phyloP scores from a whole-genome alignment of 495 filamentous ascomycete species.

The Neurospora tetrasperma region DNA sequence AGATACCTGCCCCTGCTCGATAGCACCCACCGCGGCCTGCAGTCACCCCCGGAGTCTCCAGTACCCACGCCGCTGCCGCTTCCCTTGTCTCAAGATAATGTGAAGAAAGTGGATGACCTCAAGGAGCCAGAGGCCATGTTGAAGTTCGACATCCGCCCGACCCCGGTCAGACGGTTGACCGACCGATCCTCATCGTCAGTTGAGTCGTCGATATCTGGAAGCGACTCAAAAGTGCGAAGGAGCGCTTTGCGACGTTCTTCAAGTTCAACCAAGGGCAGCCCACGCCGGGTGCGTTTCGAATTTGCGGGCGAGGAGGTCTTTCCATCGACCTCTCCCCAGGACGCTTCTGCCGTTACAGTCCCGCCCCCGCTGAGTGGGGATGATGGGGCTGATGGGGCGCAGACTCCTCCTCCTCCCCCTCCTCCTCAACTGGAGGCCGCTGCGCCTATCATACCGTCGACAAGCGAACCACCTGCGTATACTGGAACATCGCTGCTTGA shows the following conservation, averaged over 20 bases:
- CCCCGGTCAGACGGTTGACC: slow-evolving; percentile 17
- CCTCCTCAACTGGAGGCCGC: slow-evolving; percentile 9
- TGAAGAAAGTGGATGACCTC: slow-evolving; percentile 20
- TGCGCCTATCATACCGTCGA: slow-evolving; percentile 11
- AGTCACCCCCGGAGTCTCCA: slow-evolving; percentile 16
- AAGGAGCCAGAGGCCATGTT: slow-evolving; percentile 9
- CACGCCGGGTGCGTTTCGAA: slow-evolving; percentile 44
- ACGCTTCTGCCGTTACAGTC: slow-evolving; percentile 3
- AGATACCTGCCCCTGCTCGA: slow-evolving; percentile 49
- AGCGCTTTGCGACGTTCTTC: slow-evolving; percentile 43
- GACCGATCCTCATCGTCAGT: slow-evolving; percentile 31
- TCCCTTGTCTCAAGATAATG: slow-evolving; percentile 11
- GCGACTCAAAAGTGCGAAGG: slow-evolving; percentile 28
- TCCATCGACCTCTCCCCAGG: slow-evolving; percentile 37
- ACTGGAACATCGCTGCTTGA: slow-evolving; percentile 20
- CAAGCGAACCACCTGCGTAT: slow-evolving; percentile 18
- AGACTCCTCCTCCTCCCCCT: background rate
- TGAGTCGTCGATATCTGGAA: slow-evolving; percentile 26
- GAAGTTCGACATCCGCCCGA: slow-evolving; percentile 6
- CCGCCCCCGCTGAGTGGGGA: background rate
- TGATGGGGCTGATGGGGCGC: slow-evolving; percentile 9
- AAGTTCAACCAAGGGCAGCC: slow-evolving; percentile 35
- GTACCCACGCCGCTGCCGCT: slow-evolving; percentile 8
- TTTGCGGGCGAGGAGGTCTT: slow-evolving; percentile 42
- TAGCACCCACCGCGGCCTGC: slow-evolving; percentile 23